Evolutionary conservation across 441 rosid genomes (phyloP), one percentile per base, ranked within the genome.

Genomic region (Heliophila coronopifolia): DNA sequence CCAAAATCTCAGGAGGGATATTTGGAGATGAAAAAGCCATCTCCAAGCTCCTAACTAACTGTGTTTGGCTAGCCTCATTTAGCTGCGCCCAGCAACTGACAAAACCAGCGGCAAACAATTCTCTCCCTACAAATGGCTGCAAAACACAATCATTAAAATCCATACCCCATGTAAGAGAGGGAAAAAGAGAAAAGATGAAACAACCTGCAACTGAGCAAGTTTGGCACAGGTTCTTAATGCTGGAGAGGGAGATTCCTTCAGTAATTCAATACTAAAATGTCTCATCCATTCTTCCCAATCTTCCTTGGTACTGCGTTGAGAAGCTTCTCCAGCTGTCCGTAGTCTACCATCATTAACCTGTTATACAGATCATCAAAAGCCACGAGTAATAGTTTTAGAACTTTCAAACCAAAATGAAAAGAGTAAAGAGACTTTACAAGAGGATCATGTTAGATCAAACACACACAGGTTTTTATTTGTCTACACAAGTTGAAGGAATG

Each of bases 231-330:
- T 86, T 77, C 90, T 78, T 68, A 93, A 70, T 52, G 97, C 99
- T 24, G 99, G 97, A 70, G 93, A 89, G 67, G 99, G 99, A 64
- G 99, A 93, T 75, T 89, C 94, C 74, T 86, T 89, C 10, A 93
- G 72, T 50, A 90, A 89, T 66, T 93, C 96, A 74, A 93, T 93
- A 74, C 99, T 93, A 63, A 93, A 89, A 79, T 93, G 99, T 76
- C 99, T 77, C 99, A 93, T 93, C 99, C 99, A 93, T 70, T 93
- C 99, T 47, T 95, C 96, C 99, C 99, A 93, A 56, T 93, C 99
- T 79, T 93, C 99, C 70, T 83, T 89, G 34, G 99, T 93, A 59
- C 97, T 89, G 54, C 99, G 96, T 45, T 93, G 97, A 68, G 99
- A 93, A 72, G 99, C 99, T 68, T 93, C 99, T 59, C 99, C 96